phyloP scores from a whole-genome alignment of 2,329 filamentous ascomycete genomes.

The Diaporthe nobilis region DNA sequence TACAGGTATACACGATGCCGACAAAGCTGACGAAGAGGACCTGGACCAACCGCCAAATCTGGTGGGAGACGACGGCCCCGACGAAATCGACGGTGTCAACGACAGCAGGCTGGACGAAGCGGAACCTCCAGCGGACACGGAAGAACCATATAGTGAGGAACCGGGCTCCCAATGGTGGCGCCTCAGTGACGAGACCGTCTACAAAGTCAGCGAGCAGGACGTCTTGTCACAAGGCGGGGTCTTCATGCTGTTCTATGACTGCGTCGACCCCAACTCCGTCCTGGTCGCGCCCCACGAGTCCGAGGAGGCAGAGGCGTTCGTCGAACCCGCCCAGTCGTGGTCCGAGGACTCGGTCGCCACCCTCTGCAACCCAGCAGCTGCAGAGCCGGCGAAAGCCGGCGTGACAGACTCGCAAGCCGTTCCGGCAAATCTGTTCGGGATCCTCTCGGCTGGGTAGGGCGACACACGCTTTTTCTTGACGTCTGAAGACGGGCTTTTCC shows the following conservation, averaged over 20 bases:
- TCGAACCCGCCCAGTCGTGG: constrained; percentile 7
- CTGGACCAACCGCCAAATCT: constrained; percentile 41
- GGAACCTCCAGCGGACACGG: constrained; percentile 30
- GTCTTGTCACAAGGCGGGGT: constrained; percentile 85
- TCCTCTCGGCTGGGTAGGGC: constrained; percentile 6
- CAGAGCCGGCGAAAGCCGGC: neutral
- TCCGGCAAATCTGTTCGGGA: constrained; percentile 31
- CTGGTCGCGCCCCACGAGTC: constrained; percentile 45
- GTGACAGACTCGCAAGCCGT: neutral
- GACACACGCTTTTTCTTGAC: neutral
- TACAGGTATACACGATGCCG: constrained; percentile 48
- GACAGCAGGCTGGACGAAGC: constrained; percentile 42
- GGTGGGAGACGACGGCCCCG: constrained; percentile 49
- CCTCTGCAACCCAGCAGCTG: constrained; percentile 21
- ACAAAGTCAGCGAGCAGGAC: constrained; percentile 77
- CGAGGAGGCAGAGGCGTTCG: neutral
- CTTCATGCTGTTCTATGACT: constrained; percentile 98
- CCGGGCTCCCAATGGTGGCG: constrained; percentile 82
- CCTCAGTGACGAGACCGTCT: constrained; percentile 90
- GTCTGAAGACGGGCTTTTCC: neutral
- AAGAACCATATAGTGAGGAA: constrained; percentile 44
- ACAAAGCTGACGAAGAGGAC: constrained; percentile 35
- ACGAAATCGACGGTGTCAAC: constrained; percentile 35
- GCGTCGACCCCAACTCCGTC: constrained; percentile 68
- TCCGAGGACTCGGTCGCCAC: constrained; percentile 33